Evolutionary conservation across 2,329 filamentous ascomycete species (phyloP).

Genomic region (Venturia aucupariae): DNA sequence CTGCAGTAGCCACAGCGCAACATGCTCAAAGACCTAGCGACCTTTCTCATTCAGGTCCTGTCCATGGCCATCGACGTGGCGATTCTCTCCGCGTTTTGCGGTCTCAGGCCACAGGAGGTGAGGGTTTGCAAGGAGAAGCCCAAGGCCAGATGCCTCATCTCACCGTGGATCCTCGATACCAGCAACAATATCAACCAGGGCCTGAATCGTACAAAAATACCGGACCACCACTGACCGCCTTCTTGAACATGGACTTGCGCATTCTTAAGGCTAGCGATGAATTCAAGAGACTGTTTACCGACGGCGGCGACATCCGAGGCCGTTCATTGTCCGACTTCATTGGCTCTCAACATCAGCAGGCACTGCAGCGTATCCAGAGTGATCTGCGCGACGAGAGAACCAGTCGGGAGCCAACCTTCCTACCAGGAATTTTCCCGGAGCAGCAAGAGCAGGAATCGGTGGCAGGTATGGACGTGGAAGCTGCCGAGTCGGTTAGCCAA

Average conservation of each 20-base stretch:
- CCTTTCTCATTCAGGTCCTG: neutral
- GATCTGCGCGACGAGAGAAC: constrained; percentile 39
- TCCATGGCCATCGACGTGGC: constrained; percentile 2
- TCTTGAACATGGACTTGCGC: constrained; percentile 39
- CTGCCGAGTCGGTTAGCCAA: constrained; percentile 36
- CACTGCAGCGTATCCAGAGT: constrained; percentile 35
- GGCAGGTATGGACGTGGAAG: constrained; percentile 30
- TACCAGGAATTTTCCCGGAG: constrained; percentile 39
- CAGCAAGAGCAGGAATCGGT: constrained; percentile 33
- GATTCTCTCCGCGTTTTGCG: constrained; percentile 12
- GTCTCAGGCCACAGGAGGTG: constrained; percentile 3
- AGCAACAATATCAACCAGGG: constrained; percentile 17
- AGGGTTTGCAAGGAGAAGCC: neutral
- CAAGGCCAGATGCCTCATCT: constrained; percentile 12
- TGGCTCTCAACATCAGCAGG: constrained; percentile 31
- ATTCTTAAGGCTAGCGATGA: constrained; percentile 37
- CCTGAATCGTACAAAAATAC: constrained; percentile 17
- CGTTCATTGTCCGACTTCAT: constrained; percentile 36
- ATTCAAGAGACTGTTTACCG: constrained; percentile 35
- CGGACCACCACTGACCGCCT: constrained; percentile 24
- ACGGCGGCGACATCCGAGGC: constrained; percentile 29
- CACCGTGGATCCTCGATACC: constrained; percentile 15
- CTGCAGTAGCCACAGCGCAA: neutral
- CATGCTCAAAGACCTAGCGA: neutral
- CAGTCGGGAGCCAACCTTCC: constrained; percentile 38